Evolutionary conservation across 768 basidiomycete species (phyloP), one percentile per base, ranked within the genome.

Genomic region (Boletus rufocinnamomeus): DNA sequence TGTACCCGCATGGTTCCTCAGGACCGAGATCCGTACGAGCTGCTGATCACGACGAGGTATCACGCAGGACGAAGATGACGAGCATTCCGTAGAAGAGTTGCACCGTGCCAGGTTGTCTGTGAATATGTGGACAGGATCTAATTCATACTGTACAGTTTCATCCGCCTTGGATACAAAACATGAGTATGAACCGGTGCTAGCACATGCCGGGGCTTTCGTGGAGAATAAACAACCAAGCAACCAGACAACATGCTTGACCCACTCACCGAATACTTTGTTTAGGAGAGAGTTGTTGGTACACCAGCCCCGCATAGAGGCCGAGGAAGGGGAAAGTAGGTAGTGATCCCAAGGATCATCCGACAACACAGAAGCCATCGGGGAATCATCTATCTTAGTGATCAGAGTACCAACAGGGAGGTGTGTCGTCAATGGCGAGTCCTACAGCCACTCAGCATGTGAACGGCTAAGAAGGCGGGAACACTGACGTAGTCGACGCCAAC

Each of bases 371-470:
- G 63, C 76, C 37, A 93, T 74, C 0, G 73, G 49, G 1, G 73
- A 70, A 69, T 94, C 93, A 59, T 93, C 89, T 23, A 94, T 64
- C 46, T 77, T 73, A 5, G 83, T 85, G 50, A 95, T 77, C 6
- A 93, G 63, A 3, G 83, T 76, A 7, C 88, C 88, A 13, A 77
- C 63, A 1, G 76, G 74, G 17, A 94, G 72, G 66, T 89, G 79
- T 1, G 67, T 69, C n/a, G 73, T 69, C 43, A 95, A 71, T 14
- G 86, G 82, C 0, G 92, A 93, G 46, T 75, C 76, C 86, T 92
- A 44, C 14, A 19, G 11, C 35, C 4, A 54, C 6, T 71, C 50
- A 67, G 50, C 17, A 47, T 32, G 43, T 35, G 53, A 54, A 34
- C 34, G 1, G 8, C 45, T 9, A 4, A 28, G 37, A 49, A 21